Conservation (phyloP, 2,329 filamentous ascomycete species). For the Ophiognomonia clavigignenti-juglandacearum region DNA sequence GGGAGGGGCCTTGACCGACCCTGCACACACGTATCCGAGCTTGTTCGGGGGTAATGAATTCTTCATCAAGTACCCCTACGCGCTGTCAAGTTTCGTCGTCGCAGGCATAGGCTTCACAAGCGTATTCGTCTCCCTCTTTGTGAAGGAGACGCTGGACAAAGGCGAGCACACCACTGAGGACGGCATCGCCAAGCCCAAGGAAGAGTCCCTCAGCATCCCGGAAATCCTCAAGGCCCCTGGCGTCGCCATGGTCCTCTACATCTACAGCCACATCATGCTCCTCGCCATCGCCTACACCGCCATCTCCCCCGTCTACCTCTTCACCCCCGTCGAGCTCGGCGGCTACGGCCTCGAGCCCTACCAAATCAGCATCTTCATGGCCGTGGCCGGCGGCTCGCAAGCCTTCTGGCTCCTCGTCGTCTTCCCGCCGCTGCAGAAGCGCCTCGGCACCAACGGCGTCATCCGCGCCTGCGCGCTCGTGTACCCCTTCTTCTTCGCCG, state of each 20-base stretch:
- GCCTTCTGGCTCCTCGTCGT: conserved; percentile 65
- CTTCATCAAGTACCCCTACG: conserved; percentile 62
- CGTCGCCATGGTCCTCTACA: conserved; percentile 59
- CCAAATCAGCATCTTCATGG: conserved; percentile 64
- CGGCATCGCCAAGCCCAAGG: conserved; percentile 17
- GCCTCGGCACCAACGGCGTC: conserved; percentile 61
- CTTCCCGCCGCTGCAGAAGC: conserved; percentile 64
- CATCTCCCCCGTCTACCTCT: conserved; percentile 64
- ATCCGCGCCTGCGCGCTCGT: conserved; percentile 50
- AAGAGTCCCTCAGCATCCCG: conserved; percentile 36
- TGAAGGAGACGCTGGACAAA: conserved; percentile 56
- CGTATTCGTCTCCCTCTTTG: conserved; percentile 46
- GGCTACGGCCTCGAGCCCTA: conserved; percentile 59
- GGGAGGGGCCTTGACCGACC: conserved; percentile 65
- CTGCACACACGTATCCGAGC: conserved; percentile 56
- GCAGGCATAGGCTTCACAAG: conserved; percentile 49
- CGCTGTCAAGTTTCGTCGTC: conserved; percentile 56
- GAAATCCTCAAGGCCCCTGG: conserved; percentile 58
- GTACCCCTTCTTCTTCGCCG: conserved; percentile 62
- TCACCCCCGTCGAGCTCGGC: conserved; percentile 55
- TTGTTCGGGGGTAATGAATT: conserved; percentile 52
- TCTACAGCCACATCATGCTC: conserved; percentile 62
- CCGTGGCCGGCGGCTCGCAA: conserved; percentile 59
- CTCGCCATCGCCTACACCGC: conserved; percentile 70
- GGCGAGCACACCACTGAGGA: conserved; percentile 17